Conservation (phyloP, 1,284 basidiomycete genomes). For the Rhodotorula sp. region DNA sequence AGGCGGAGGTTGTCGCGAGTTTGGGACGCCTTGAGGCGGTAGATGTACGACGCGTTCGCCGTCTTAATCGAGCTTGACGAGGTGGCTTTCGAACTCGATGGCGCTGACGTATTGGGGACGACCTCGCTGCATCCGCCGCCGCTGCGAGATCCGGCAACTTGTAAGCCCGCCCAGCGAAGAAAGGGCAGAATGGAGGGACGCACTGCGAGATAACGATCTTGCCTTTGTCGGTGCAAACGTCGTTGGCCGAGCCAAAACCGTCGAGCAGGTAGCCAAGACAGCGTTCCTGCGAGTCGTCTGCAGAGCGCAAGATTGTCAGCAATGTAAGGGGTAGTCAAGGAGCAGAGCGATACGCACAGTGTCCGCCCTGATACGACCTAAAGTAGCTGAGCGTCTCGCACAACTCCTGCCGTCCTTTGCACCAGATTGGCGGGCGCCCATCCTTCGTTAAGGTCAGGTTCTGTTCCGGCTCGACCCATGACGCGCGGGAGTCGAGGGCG, state of each 20-base stretch:
- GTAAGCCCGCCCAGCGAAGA: too few relatives aligned
- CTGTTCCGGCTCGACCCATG: slow-evolving; percentile 23
- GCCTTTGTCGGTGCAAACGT: slow-evolving; percentile 18
- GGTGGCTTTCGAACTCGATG: background rate
- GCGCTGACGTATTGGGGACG: background rate
- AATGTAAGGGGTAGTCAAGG: background rate
- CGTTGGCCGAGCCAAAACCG: slow-evolving; percentile 22
- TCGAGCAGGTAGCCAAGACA: slow-evolving; percentile 39
- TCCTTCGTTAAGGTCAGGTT: slow-evolving; percentile 8
- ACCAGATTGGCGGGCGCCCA: slow-evolving; percentile 32
- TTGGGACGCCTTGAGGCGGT: slow-evolving; percentile 19
- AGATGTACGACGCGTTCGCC: background rate
- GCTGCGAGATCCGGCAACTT: background rate
- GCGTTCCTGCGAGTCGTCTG: slow-evolving; percentile 27
- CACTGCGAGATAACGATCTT: slow-evolving; percentile 36
- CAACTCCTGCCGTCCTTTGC: slow-evolving; percentile 37
- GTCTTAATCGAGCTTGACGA: background rate
- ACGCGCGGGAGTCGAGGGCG: background rate
- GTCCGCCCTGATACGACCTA: slow-evolving; percentile 36
- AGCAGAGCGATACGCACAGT: slow-evolving; percentile 15
- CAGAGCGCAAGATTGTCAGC: background rate
- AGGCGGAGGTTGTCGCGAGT: slow-evolving; percentile 19
- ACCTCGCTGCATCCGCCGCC: slow-evolving; percentile 33
- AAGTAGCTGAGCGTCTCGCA: slow-evolving; percentile 37
- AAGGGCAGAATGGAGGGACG: background rate